Base-by-base conservation (phyloP, 352 stramenopile genomes). In the Pythium sp. region DNA sequence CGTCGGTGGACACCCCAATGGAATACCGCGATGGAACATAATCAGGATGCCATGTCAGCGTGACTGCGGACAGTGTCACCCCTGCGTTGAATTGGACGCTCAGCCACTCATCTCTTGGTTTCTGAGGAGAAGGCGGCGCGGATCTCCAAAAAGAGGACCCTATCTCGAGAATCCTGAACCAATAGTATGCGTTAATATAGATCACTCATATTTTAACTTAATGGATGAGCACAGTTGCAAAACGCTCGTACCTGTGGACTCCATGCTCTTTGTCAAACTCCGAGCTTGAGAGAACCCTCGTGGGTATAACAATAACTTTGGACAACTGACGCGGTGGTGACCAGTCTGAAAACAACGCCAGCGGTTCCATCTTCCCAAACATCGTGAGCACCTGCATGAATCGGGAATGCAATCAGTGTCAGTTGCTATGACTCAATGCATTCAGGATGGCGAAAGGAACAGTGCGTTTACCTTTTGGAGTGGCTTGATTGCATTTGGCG, bases 321-420 rank as follows among this genome's bases (percentile, higher is more conserved):
- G 82, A 91, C 12, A 93, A 69, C 18, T 86, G 74, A 9, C 76
- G 80, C 54, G 83, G 77, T 26, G 87, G 89, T 5, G 86, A 84
- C 89, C 89, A 96, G 61, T 96, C 86, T 8, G 70, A 47, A 71
- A 95, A 96, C 11, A 96, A 75, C 46, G 73, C 63, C 20, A 96
- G 70, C 3, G 84, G 82, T 22, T 91, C 79, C 51, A 94, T 77
- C 15, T 81, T 83, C 12, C 69, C 73, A 56, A 94, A 78, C 34
- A 95, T 71, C 8, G 49, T 49, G 9, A 90, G 75, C 62, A 96
- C 73, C 87, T 96, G 57, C 15, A 59, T 51, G 32, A 58, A 59
- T 34, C 47, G 36, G 7, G 2, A 49, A 49, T n/a, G 6, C 6
- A 18, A 49, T 49, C n/a, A 49, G 41, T 49, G 15, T 49, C 20